Conservation (phyloP, 768 basidiomycete genomes). For the Trametes cubensis region DNA sequence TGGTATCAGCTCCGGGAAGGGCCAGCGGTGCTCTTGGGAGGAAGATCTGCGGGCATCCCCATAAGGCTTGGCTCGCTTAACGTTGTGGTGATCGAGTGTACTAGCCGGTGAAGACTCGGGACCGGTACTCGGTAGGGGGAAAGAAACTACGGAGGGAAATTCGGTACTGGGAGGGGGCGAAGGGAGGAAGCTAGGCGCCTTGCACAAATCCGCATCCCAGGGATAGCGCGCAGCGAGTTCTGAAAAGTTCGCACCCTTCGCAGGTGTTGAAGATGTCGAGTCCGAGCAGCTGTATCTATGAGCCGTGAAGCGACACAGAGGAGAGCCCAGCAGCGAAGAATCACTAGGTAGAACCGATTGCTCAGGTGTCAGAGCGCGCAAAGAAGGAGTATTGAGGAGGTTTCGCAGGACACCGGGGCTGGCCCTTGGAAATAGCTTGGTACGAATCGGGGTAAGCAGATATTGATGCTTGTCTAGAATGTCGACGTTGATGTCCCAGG, state of each 20-base stretch:
- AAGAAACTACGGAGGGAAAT: conserved; percentile 6
- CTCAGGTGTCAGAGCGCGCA: conserved; percentile 17
- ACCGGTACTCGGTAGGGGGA: background rate
- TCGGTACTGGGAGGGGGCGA: conserved; percentile 19
- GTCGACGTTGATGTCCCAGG: background rate
- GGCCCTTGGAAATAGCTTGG: conserved; percentile 17
- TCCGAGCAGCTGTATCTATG: background rate
- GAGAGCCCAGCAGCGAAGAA: conserved; percentile 9
- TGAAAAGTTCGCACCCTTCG: background rate
- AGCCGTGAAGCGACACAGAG: background rate
- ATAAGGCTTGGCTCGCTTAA: conserved; percentile 2
- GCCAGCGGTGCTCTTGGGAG: conserved; percentile 15
- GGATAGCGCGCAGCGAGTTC: background rate
- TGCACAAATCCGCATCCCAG: background rate
- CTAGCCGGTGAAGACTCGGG: conserved; percentile 8
- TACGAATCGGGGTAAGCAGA: conserved; percentile 20
- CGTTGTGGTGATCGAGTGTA: background rate
- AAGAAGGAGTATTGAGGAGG: conserved; percentile 17
- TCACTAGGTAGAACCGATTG: conserved; percentile 2
- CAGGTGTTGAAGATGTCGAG: background rate
- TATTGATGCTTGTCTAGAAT: conserved; percentile 17
- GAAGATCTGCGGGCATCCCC: conserved; percentile 20
- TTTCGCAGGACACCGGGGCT: conserved; percentile 16
- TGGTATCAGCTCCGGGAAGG: conserved; percentile 12
- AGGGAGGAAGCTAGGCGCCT: conserved; percentile 1